Base-by-base conservation (phyloP, 108 stramenopile genomes). In the Nitzschia palea region DNA sequence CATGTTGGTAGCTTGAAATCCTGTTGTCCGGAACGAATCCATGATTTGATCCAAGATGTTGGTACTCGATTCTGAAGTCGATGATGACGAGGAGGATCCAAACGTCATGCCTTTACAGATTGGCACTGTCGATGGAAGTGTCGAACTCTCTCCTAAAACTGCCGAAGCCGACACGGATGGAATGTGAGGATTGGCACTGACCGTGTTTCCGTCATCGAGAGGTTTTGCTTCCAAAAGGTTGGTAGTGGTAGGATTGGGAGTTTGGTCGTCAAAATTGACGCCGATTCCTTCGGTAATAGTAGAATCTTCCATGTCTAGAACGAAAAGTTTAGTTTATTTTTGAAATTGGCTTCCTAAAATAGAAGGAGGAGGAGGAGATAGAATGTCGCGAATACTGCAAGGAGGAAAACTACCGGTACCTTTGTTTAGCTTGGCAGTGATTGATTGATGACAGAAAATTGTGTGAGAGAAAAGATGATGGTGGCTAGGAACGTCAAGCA, bases 1-100 rank as follows among this genome's bases (percentile, higher is more conserved):
- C 35, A 99, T 54, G 67, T 99, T 96, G 33, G 97, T 98, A 31
- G 97, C 97, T 75, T 99, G 96, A 69, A 96, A 95, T 27, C 99
- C 95, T 2, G 96, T 95, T 17, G 86, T 81, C 53, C 31, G 77
- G 67, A 80, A 96, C 65, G 93, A 80, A 3, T 81, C 58, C 85
- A 98, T 87, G 17, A 75, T 68, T 45, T 44, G 36, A 15, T 55
- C 34, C 33, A 99, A 78, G 22, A 73, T 67, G n/a, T n/a, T n/a
- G n/a, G n/a, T n/a, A 33, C 96, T 89, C 30, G 89, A 27, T 12
- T 52, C 23, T 1, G 61, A 62, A 3, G 56, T 40, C 44, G 70
- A 70, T 1, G 32, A 15, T 29, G 47, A 57, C 30, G 77, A 62
- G 17, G 47, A 27, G 1, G 14, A 55, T 28, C 88, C 72, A 86